phyloP scores from a whole-genome alignment of 2,329 filamentous ascomycete species.

The Tolypocladium amazonense region DNA sequence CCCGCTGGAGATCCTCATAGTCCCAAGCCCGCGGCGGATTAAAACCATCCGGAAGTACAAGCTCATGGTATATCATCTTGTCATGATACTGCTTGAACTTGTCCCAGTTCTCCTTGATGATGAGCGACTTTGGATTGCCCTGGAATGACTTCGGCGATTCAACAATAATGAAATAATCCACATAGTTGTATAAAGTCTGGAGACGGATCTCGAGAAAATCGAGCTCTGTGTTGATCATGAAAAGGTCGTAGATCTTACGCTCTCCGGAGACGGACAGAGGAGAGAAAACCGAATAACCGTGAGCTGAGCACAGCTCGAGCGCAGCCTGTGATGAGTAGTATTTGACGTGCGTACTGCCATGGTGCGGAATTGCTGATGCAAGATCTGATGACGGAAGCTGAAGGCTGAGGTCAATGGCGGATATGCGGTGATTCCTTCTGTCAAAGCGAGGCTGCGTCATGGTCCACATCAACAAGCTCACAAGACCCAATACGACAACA shows the following conservation, averaged over 20 bases:
- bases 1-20: conserved; percentile 40
- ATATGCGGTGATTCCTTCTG: neutral
- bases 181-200: conserved; percentile 42
- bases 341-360: neutral
- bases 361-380: neutral
- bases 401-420: neutral
- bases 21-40: conserved; percentile 32
- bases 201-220: conserved; percentile 57
- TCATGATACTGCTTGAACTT: conserved; percentile 40
- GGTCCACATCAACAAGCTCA: neutral
- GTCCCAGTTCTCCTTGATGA: conserved; percentile 39
- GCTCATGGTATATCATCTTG: conserved; percentile 50
- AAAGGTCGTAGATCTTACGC: conserved; percentile 37
- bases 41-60: conserved; percentile 33
- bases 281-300: conserved; percentile 19
- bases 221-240: conserved; percentile 52
- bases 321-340: neutral
- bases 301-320: conserved; percentile 18
- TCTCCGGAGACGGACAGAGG: conserved; percentile 11
- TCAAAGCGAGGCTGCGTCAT: neutral
- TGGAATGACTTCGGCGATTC: conserved; percentile 51
- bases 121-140: conserved; percentile 41
- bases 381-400: neutral
- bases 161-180: conserved; percentile 57
- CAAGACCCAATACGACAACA: neutral